A percentile compares a stretch with the other conserved stretches of the same genome.
phyloP scores from a whole-genome alignment of 805 yeast genomes.

The Debaryomyces castellii region DNA sequence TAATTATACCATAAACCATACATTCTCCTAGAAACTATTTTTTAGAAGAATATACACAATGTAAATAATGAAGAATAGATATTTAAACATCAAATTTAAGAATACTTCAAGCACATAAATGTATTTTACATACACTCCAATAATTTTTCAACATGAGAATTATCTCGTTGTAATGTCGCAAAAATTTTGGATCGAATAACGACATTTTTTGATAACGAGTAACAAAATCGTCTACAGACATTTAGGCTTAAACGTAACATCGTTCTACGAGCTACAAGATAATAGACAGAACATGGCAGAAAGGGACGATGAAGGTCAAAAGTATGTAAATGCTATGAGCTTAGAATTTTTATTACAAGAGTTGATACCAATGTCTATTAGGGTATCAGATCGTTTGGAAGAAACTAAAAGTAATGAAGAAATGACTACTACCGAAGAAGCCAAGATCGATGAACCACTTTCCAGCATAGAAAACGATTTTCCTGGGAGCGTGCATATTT shows the following conservation, averaged over 20 bases:
- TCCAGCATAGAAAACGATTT: conserved; percentile 29
- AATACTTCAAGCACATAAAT: no score
- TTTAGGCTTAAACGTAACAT: background rate
- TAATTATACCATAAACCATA: no score
- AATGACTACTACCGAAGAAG: conserved; percentile 1
- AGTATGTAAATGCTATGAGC: conserved; percentile 53
- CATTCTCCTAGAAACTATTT: no score
- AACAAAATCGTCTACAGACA: no score
- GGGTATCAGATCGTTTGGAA: conserved; percentile 53
- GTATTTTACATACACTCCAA: no score
- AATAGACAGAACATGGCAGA: conserved; percentile 8
- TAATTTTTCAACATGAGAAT: no score
- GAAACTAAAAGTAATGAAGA: conserved; percentile 15
- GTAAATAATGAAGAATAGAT: no score
- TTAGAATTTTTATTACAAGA: conserved; percentile 72
- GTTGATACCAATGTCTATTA: conserved; percentile 67
- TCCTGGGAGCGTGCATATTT: conserved; percentile 44
- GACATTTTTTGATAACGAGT: background rate
- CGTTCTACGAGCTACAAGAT: background rate
- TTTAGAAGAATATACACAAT: no score
- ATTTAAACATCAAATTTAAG: no score
- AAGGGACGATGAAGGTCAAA: conserved; percentile 19
- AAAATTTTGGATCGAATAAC: no score
- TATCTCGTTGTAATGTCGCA: no score
- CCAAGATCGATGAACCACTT: conserved; percentile 18